These are phyloP conservation scores for Melanomma pulvis-pyrius DNA, from an alignment of 495 filamentous ascomycete species.

Conservation along the genomic window DNA sequence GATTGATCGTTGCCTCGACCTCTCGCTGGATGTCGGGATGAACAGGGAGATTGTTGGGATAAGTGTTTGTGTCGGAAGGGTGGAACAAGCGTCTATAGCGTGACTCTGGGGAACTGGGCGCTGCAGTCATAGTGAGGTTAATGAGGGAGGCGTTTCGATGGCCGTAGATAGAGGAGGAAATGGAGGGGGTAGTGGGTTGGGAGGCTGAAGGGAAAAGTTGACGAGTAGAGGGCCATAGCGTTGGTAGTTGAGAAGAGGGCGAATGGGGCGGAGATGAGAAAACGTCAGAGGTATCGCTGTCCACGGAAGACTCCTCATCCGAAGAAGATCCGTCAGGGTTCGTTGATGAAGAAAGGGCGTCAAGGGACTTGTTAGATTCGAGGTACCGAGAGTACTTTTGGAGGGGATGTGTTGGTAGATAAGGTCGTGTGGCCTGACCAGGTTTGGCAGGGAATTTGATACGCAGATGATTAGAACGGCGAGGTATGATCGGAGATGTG, in stretches of 20 bases:
- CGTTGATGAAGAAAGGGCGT: conserved; percentile 27
- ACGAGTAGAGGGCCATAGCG: conserved; percentile 37
- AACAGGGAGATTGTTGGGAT: not conserved
- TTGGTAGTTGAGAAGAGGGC: conserved; percentile 23
- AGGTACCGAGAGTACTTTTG: conserved; percentile 1
- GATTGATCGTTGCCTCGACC: conserved; percentile 9
- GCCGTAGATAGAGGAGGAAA: not conserved
- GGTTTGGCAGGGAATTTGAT: conserved; percentile 3
- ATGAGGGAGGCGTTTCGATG: conserved; percentile 8
- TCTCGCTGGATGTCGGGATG: conserved; percentile 6
- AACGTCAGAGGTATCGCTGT: conserved; percentile 28
- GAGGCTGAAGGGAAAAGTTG: conserved; percentile 36
- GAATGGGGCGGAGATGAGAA: conserved; percentile 31
- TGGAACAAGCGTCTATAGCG: conserved; percentile 43
- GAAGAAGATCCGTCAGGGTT: conserved; percentile 15
- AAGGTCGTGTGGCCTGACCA: conserved; percentile 1
- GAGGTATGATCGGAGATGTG: not conserved
- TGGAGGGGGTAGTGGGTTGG: conserved; percentile 34
- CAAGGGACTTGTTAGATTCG: not conserved
- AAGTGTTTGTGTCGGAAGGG: not conserved
- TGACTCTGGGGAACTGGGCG: conserved; percentile 36
- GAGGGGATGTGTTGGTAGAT: conserved; percentile 10
- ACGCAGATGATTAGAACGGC: not conserved
- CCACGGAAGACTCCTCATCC: conserved; percentile 15
- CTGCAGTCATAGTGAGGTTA: conserved; percentile 28